These are phyloP conservation scores for Cenchrus purpureus DNA, from an alignment of 176 grass and related monocot species.

Conservation along the genomic window DNA sequence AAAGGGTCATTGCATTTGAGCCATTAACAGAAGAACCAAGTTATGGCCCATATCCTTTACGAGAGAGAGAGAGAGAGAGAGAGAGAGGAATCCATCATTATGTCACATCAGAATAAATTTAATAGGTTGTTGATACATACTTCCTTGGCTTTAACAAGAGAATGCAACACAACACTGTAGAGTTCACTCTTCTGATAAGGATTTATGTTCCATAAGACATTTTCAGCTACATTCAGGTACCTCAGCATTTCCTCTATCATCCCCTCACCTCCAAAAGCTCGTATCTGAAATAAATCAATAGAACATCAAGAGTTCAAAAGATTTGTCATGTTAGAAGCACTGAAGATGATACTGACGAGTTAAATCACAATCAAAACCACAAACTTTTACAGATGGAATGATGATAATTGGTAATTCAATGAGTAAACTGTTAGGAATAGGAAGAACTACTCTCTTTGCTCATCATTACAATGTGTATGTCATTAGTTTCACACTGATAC, in stretches of 20 bases:
- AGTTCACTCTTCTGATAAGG: constrained; percentile 69
- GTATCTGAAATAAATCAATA: constrained; percentile 60
- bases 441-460: background rate
- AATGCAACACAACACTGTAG: constrained; percentile 63
- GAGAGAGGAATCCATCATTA: constrained; percentile 1
- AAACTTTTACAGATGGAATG: constrained; percentile 11
- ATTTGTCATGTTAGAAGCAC: constrained; percentile 3
- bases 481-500: background rate
- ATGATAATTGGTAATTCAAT: constrained; percentile 32
- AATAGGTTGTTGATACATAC: constrained; percentile 51
- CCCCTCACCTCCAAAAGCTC: constrained; percentile 82
- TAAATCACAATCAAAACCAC: constrained; percentile 15
- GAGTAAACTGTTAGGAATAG: background rate
- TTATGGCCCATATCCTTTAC: background rate
- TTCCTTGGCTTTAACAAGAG: constrained; percentile 65
- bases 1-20: background rate
- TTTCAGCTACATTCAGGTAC: constrained; percentile 82
- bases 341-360: constrained; percentile 17
- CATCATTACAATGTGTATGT: background rate
- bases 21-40: background rate
- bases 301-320: constrained; percentile 30
- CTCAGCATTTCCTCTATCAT: constrained; percentile 89
- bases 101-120: constrained; percentile 18
- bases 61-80: too few species aligned
- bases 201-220: constrained; percentile 53